Conservation (phyloP, 768 basidiomycete species). For the Calocybe indica region DNA sequence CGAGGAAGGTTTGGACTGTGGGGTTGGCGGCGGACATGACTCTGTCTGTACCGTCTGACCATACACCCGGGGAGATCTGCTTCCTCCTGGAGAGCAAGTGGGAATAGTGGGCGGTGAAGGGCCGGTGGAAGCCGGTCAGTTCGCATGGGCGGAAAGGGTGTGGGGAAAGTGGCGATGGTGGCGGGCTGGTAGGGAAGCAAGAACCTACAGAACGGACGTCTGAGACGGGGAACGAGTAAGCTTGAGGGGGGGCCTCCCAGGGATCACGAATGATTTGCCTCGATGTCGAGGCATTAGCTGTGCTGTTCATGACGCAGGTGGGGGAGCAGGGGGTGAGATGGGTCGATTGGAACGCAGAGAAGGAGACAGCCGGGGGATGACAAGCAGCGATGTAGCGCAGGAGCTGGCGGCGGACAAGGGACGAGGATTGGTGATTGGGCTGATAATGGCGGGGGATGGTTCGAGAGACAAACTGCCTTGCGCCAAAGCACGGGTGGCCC, state of each 20-base stretch:
- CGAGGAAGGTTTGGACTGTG: conserved; percentile 42
- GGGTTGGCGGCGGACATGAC: conserved; percentile 43
- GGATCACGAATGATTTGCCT: conserved; percentile 11
- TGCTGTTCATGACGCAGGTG: conserved; percentile 6
- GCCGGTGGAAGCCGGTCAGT: conserved; percentile 5
- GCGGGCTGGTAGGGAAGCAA: conserved; percentile 17
- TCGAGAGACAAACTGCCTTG: conserved; percentile 16
- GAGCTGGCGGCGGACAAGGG: conserved; percentile 2
- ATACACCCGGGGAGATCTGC: conserved; percentile 28
- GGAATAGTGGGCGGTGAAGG: conserved; percentile 4
- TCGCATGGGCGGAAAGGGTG: conserved; percentile 11
- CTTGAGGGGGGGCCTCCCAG: conserved; percentile 13
- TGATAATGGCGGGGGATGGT: conserved; percentile 13
- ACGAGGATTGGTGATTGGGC: conserved; percentile 5
- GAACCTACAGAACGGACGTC: conserved; percentile 23
- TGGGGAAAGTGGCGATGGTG: conserved; percentile 10
- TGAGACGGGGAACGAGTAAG: conserved; percentile 29
- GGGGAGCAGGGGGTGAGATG: conserved; percentile 6
- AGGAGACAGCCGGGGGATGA: conserved; percentile 3
- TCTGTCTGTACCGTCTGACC: conserved; percentile 28
- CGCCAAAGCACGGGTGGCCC: conserved; percentile 22
- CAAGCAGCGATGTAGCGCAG: conserved; percentile 5
- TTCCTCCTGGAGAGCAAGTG: conserved; percentile 5
- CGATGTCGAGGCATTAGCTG: conserved; percentile 8
- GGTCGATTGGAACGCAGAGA: conserved; percentile 4